Base-by-base conservation (phyloP, 2,329 filamentous ascomycete species). In the Cryphonectria japonica region DNA sequence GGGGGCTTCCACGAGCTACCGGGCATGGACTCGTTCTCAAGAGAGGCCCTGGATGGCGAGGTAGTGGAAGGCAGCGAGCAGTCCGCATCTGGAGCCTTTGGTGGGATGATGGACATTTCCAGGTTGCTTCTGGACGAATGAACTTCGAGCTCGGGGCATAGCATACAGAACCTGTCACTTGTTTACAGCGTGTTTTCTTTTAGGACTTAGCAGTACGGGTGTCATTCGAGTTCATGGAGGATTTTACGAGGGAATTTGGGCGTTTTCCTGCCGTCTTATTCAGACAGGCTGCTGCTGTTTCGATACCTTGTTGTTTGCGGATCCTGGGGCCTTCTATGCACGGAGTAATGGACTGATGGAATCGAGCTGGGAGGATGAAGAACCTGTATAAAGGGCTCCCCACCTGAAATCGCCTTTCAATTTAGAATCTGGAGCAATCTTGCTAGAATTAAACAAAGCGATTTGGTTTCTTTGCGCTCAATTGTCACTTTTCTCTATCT, bases 61-160 rank as follows among this genome's bases (percentile, higher is more conserved):
- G 69, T 68, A 14, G 50, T 32, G 34, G 82, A 83, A 32, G 73
- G 76, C 6, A 73, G 75, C 2, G 79, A 76, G 37, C 52, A 73
- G 37, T 63, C 73, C 16, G 77, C 52, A 7, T 70, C 69, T 26
- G 61, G 64, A 2, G 81, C 84, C 2, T 80, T 83, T 68, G 78
- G 83, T 63, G 82, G 82, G 3, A 88, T 89, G 76, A 90, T 90
- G 88, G 88, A 88, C 67, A 89, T 90, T 62, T 88, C 87, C 22
- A 84, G 88, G 16, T 81, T 91, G 1, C 78, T 90, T 2, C 81
- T 90, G n/a, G 87, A 89, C 64, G 68, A 63, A 43, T 61, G 67
- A 69, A n/a, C 29, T 5, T n/a, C 32, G 22, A 32, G 41, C 19
- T 26, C 26, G 37, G 9, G 9, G 41, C 34, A 34, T 16, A 2